These are phyloP conservation scores for Oxytropis ochrocephala DNA, from an alignment of 306 rosid species.

Conservation along the genomic window DNA sequence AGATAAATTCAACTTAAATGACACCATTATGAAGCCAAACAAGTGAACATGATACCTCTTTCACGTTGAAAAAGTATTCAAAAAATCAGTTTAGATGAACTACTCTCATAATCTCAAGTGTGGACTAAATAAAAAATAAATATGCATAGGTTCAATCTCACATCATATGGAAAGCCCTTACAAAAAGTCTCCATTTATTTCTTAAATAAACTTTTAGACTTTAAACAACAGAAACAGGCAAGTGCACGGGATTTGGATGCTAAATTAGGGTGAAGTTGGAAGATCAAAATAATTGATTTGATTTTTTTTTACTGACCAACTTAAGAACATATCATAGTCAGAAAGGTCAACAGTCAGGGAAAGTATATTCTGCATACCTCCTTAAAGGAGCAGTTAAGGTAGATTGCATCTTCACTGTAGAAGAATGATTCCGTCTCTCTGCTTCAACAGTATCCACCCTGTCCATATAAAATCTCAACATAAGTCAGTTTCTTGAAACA, in stretches of 20 bases:
- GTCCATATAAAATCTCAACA: slow-evolving; percentile 20
- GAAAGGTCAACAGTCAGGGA: neutral
- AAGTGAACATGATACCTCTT: neutral
- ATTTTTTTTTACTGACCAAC: neutral
- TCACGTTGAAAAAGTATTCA: too few relatives aligned
- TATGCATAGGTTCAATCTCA: neutral
- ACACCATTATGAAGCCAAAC: neutral
- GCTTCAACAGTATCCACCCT: slow-evolving; percentile 46
- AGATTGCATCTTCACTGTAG: slow-evolving; percentile 36
- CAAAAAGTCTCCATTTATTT: neutral
- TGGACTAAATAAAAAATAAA: too few relatives aligned
- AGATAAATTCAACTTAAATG: neutral
- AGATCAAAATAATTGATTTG: neutral
- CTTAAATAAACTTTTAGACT: neutral
- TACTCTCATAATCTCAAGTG: too few relatives aligned
- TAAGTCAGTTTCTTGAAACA: slow-evolving; percentile 25
- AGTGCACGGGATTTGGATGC: neutral
- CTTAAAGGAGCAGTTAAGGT: slow-evolving; percentile 55
- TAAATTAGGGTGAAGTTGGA: neutral
- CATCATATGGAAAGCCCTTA: neutral
- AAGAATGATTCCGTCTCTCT: slow-evolving; percentile 28
- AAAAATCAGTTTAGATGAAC: too few relatives aligned
- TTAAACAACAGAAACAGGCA: neutral
- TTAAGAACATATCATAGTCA: neutral
- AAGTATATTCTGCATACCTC: slow-evolving; percentile 42